Conservation (phyloP, 495 filamentous ascomycete species). For the Mycothermus thermophilus region DNA sequence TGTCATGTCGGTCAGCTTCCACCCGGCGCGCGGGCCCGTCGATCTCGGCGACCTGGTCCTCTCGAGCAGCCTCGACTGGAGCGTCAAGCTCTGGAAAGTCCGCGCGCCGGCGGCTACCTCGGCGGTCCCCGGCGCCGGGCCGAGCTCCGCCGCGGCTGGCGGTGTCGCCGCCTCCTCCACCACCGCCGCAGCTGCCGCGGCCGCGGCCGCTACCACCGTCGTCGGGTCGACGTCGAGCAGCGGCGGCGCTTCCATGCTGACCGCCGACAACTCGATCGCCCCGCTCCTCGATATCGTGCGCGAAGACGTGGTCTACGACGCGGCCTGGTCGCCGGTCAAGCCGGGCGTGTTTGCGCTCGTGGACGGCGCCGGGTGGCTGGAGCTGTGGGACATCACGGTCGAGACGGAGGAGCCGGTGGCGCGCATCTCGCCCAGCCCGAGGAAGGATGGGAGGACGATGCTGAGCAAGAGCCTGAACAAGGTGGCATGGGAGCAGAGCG, state of each 20-base stretch:
- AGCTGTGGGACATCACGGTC: conserved; percentile 87
- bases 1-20: conserved; percentile 92
- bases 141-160: neutral
- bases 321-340: conserved; percentile 79
- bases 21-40: conserved; percentile 76
- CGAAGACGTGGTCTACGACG: conserved; percentile 94
- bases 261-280: conserved; percentile 34
- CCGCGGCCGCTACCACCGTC: conserved; percentile 28
- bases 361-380: conserved; percentile 83
- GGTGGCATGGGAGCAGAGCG: conserved; percentile 79
- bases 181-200: conserved; percentile 38
- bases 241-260: neutral
- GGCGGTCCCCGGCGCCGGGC: conserved; percentile 16
- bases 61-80: conserved; percentile 82
- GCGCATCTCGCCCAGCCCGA: conserved; percentile 51
- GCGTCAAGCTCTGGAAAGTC: conserved; percentile 90
- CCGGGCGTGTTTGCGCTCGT: conserved; percentile 89
- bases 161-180: neutral
- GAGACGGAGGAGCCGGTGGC: conserved; percentile 85
- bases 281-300: conserved; percentile 81
- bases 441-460: conserved; percentile 43
- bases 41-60: conserved; percentile 94
- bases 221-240: conserved; percentile 26
- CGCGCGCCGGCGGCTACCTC: conserved; percentile 58
- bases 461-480: conserved; percentile 78